These are phyloP conservation scores for Halteria grandinella DNA, from an alignment of 73 alveolate species.

Conservation along the genomic window DNA sequence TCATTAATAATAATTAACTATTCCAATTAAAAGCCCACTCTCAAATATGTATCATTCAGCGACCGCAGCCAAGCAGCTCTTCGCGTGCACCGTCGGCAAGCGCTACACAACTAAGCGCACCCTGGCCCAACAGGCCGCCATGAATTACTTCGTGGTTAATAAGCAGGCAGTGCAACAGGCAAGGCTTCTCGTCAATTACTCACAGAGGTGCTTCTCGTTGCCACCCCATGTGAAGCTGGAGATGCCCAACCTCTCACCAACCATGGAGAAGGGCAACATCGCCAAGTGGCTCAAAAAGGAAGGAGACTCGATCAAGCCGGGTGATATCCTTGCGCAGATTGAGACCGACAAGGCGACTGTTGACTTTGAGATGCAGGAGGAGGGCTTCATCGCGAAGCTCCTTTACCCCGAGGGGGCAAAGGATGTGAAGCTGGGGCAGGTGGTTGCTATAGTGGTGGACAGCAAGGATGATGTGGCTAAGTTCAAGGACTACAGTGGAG, in stretches of 20 bases:
- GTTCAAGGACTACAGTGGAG: slow-evolving; percentile 71
- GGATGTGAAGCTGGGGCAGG: slow-evolving; percentile 72
- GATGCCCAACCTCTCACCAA: slow-evolving; percentile 92
- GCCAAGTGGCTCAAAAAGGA: slow-evolving; percentile 84
- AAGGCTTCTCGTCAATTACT: not conserved
- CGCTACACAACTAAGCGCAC: not conserved
- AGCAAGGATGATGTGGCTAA: slow-evolving; percentile 78
- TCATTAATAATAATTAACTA: not conserved
- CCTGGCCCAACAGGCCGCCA: not conserved
- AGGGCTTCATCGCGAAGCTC: slow-evolving; percentile 84
- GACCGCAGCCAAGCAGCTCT: slow-evolving; percentile 21
- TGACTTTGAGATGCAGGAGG: slow-evolving; percentile 89
- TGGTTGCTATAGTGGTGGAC: slow-evolving; percentile 83
- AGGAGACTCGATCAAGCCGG: slow-evolving; percentile 83
- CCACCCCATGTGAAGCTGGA: slow-evolving; percentile 68
- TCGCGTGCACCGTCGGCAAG: not conserved
- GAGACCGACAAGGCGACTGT: slow-evolving; percentile 95
- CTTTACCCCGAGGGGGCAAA: slow-evolving; percentile 79
- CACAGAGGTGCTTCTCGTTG: not conserved
- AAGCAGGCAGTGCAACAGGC: too few species aligned
- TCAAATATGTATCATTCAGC: slow-evolving; percentile 50
- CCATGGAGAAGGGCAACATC: slow-evolving; percentile 91
- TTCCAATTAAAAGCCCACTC: not conserved
- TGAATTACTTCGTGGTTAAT: not conserved
- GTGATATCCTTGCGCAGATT: slow-evolving; percentile 84